Evolutionary conservation across 2,329 filamentous ascomycete species (phyloP), one percentile per base, ranked within the genome.

Genomic region (Cadophora sp.): DNA sequence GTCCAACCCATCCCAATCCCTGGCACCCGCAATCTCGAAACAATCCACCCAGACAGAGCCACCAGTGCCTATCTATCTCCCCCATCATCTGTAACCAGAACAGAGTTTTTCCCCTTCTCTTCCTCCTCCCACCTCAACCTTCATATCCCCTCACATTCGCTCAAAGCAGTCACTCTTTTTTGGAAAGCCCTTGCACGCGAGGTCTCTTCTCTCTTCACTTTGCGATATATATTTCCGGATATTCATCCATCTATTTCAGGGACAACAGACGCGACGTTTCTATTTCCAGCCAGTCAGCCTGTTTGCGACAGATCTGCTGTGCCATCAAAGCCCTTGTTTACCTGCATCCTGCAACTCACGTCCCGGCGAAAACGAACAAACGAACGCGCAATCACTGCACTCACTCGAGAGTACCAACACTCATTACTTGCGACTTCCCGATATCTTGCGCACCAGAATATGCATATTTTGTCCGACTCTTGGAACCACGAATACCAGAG

Each of bases 11-110:
- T n/a, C 3, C 8, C 20, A n/a, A 5, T 20, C 24, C 43, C 59
- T 45, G 27, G 45, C 59, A 51, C 45, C 59, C 59, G 59, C 59
- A 62, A 62, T 62, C 45, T 62, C 59, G 59, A 62, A 62, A 62
- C 59, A 47, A 27, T 8, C 18, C 20, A 48, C 59, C 30, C 5
- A 14, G 11, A 13, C 3, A 14, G 5, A 16, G 41, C 24, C 48
- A 18, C 13, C 24, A 22, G 4, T 30, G 27, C 47, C 47, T 18
- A 14, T 55, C 30, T n/a, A 14, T 9, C 18, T 55, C 51, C 16
- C 51, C 11, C 30, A 45, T 45, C 43, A 20, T 22, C 1, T 39
- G 36, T 13, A 13, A 51, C 6, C 55, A 58, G n/a, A 58, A 43
- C 33, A 43, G 55, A 58, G n/a, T 51, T 51, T 62, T 27, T 16